Percentiles rank a stretch among this genome's conserved stretches.
phyloP scores from a whole-genome alignment of 75 land plant species.

The Cunninghamia lanceolata region DNA sequence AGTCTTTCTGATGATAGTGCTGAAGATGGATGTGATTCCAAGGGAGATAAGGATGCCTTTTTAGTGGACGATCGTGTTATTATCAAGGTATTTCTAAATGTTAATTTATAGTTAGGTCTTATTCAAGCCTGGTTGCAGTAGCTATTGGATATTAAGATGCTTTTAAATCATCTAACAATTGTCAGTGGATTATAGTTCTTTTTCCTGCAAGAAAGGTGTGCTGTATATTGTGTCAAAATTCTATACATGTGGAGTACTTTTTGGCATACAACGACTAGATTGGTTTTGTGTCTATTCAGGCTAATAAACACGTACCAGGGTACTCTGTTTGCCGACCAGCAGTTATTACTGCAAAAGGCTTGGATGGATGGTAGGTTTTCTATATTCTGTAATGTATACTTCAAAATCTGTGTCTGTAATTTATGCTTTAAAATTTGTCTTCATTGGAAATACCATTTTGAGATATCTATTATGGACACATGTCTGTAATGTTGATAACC shows the following conservation, averaged over 20 bases:
- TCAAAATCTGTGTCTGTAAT: not conserved
- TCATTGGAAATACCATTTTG: not conserved
- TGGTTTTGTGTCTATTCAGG: conserved; percentile 15
- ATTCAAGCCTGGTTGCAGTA: not conserved
- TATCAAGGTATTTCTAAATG: not conserved
- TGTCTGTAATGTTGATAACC: not conserved
- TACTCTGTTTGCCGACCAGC: conserved; percentile 25
- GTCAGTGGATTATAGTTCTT: not conserved
- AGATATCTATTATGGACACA: not conserved
- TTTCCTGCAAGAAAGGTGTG: not conserved
- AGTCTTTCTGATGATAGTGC: not conserved
- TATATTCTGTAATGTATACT: not conserved
- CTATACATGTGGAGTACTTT: not conserved
- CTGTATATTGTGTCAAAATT: not conserved
- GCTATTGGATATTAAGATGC: not conserved
- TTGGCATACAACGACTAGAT: not conserved
- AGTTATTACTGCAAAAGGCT: conserved; percentile 25
- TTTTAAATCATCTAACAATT: not conserved
- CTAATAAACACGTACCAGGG: conserved; percentile 29
- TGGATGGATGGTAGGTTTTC: conserved; percentile 24
- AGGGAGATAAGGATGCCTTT: not conserved
- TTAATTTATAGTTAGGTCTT: not conserved
- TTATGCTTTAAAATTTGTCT: not conserved
- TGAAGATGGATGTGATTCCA: not conserved
- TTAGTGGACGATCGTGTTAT: conserved; percentile 3